Conservation (phyloP, 768 basidiomycete species). For the Austroboletus festivus region DNA sequence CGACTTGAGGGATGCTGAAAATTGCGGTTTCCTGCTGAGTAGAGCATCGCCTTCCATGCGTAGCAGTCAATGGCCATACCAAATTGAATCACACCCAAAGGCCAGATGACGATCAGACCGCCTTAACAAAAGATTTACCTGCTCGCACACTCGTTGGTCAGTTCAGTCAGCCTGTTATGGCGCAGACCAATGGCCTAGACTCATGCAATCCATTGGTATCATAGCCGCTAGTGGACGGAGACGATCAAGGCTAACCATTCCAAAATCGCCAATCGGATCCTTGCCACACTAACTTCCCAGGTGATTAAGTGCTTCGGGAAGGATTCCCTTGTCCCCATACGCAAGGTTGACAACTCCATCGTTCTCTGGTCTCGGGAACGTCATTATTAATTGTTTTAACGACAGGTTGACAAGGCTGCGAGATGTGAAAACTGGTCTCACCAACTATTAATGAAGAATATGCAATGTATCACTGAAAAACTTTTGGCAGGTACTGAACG, state of each 20-base stretch:
- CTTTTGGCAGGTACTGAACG: too few species aligned
- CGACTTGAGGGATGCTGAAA: too few species aligned
- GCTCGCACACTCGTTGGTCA: slow-evolving; percentile 36
- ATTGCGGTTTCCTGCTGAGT: neutral
- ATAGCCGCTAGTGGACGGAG: slow-evolving; percentile 48
- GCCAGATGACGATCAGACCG: slow-evolving; percentile 54
- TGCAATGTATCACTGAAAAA: too few species aligned
- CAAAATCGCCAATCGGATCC: slow-evolving; percentile 75
- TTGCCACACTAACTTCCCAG: slow-evolving; percentile 48
- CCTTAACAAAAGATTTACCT: slow-evolving; percentile 19
- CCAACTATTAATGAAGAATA: too few species aligned
- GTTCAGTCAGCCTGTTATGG: neutral
- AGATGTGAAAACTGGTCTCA: too few species aligned
- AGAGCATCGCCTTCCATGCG: slow-evolving; percentile 3
- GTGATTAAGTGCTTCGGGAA: slow-evolving; percentile 85
- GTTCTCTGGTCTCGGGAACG: too few species aligned
- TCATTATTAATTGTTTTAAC: too few species aligned
- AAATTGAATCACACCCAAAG: slow-evolving; percentile 75
- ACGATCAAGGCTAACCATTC: slow-evolving; percentile 50
- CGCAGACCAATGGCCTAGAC: slow-evolving; percentile 53
- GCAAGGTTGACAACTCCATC: too few species aligned
- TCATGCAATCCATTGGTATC: slow-evolving; percentile 64
- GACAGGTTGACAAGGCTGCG: too few species aligned
- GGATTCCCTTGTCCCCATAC: slow-evolving; percentile 68
- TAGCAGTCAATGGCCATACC: slow-evolving; percentile 64